Evolutionary conservation across 345 rosid genomes (phyloP).

Genomic region (Rhizophora apiculata): DNA sequence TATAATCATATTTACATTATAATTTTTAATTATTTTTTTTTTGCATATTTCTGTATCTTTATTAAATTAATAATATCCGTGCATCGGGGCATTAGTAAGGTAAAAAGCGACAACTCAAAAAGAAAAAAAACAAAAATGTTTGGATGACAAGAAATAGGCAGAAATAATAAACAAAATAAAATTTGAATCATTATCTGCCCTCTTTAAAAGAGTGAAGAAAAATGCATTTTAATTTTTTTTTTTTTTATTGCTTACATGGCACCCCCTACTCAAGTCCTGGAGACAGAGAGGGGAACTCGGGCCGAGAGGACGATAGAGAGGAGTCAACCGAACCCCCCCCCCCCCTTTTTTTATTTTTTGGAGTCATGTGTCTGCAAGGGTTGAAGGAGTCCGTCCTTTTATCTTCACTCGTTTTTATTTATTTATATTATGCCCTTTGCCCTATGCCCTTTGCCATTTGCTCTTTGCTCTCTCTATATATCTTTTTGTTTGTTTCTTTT

Average conservation of each 20-base stretch:
- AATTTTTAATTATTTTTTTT: too few species aligned
- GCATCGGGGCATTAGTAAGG: too few species aligned
- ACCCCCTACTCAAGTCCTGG: conserved; percentile 6
- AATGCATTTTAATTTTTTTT: neutral
- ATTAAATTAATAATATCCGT: too few species aligned
- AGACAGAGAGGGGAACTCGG: conserved; percentile 4
- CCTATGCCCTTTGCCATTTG: neutral
- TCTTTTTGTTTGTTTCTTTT: neutral
- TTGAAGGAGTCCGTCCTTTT: conserved; percentile 66
- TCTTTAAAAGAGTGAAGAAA: too few species aligned
- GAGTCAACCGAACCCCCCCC: conserved; percentile 59
- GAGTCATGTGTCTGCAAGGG: conserved; percentile 63
- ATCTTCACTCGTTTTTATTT: conserved; percentile 22
- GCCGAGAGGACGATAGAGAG: conserved; percentile 1
- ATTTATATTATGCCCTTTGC: too few species aligned
- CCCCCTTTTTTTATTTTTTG: conserved; percentile 21
- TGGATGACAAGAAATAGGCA: too few species aligned
- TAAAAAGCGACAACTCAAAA: too few species aligned
- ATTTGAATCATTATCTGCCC: too few species aligned
- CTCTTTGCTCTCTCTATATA: neutral
- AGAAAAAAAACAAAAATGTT: too few species aligned
- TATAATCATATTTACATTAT: too few species aligned
- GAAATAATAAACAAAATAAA: too few species aligned
- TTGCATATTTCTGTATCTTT: too few species aligned
- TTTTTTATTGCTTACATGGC: neutral